A percentile compares a stretch with the other conserved stretches of the same genome.
Evolutionary conservation across 176 grass and related monocot genomes (phyloP).

Genomic region (Triticum timopheevii): DNA sequence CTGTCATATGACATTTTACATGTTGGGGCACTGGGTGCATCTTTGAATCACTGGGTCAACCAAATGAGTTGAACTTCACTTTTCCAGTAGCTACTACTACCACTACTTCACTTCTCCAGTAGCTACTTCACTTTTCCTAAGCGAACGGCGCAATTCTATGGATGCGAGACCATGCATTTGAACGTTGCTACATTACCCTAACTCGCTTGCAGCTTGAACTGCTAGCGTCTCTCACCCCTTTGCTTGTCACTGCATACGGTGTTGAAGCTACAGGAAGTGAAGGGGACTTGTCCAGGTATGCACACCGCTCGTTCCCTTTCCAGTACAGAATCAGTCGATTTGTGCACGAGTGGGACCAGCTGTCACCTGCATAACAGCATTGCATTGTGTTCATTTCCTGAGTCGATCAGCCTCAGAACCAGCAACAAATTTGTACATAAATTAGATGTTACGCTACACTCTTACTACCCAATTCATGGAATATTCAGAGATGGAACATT

Average conservation of each 20-base stretch:
- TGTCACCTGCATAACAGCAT: constrained; percentile 65
- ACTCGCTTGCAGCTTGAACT: constrained; percentile 53
- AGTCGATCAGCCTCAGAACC: not conserved
- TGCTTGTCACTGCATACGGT: constrained; percentile 65
- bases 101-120: not conserved
- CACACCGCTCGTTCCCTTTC: constrained; percentile 70
- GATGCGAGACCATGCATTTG: not conserved
- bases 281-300: constrained; percentile 83
- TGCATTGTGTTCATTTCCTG: not conserved
- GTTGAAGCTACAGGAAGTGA: constrained; percentile 81
- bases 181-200: constrained; percentile 26
- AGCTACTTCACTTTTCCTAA: not conserved
- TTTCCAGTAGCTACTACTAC: not conserved
- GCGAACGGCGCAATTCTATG: not conserved
- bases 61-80: not conserved
- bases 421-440: not conserved
- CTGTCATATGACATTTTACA: not conserved
- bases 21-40: not conserved
- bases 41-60: not conserved
- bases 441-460: not conserved
- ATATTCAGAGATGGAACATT: constrained; percentile 3
- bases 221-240: constrained; percentile 54
- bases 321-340: constrained; percentile 85
- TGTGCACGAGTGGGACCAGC: constrained; percentile 91
- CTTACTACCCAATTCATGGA: not conserved